Evolutionary conservation across 805 yeast genomes (phyloP).

Genomic region (Kurtzmaniella cleridarum): DNA sequence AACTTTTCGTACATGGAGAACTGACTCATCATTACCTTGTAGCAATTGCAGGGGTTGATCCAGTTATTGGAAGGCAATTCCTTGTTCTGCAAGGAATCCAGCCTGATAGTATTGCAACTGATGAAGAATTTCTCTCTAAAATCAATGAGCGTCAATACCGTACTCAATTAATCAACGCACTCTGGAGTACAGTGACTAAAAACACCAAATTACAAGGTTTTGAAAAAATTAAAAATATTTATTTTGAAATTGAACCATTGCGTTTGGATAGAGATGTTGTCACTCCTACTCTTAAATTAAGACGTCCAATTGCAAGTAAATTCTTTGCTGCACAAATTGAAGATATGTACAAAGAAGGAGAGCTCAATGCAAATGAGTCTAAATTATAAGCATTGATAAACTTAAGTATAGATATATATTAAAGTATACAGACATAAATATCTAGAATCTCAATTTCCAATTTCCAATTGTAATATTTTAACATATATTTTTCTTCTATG

Average conservation of each 20-base stretch:
- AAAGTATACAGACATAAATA: neutral
- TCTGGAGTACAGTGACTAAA: conserved; percentile 18
- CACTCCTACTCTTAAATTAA: conserved; percentile 61
- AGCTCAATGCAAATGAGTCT: conserved; percentile 5
- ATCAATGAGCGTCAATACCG: conserved; percentile 14
- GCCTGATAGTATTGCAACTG: conserved; percentile 6
- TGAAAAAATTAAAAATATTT: conserved; percentile 55
- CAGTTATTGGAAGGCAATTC: conserved; percentile 13
- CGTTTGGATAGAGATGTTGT: conserved; percentile 55
- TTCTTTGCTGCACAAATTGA: conserved; percentile 19
- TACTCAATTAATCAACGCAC: conserved; percentile 13
- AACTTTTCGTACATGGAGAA: conserved; percentile 31
- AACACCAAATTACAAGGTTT: conserved; percentile 49
- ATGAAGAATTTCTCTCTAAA: conserved; percentile 7
- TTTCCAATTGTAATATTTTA: too few relatives aligned
- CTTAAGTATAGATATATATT: conserved; percentile 8
- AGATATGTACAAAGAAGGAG: conserved; percentile 26
- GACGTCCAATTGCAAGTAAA: conserved; percentile 30
- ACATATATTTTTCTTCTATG: neutral
- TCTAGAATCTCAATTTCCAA: neutral
- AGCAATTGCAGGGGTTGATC: conserved; percentile 24
- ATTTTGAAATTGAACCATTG: conserved; percentile 53
- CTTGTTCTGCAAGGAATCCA: conserved; percentile 10
- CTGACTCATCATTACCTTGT: conserved; percentile 22
- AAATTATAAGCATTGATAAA: conserved; percentile 16